Conservation (phyloP, 805 yeast genomes). For the Candida nemodendra region DNA sequence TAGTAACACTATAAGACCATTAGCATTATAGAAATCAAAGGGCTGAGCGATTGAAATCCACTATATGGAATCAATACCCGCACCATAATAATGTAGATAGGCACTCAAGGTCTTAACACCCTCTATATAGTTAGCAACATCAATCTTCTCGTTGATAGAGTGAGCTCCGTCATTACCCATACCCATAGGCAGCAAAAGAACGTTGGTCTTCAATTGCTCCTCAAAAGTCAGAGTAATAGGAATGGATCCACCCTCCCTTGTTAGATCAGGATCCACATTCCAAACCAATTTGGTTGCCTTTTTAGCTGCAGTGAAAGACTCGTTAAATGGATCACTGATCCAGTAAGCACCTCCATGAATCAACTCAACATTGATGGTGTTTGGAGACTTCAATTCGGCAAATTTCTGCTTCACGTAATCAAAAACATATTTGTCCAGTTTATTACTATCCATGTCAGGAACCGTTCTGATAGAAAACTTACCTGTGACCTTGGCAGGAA, state of each 20-base stretch:
- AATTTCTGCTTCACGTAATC: constrained; percentile 68
- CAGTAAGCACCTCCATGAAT: constrained; percentile 96
- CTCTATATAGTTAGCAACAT: constrained; percentile 82
- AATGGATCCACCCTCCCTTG: constrained; percentile 99
- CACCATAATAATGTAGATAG: constrained; percentile 79
- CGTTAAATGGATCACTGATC: constrained; percentile 92
- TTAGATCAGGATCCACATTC: constrained; percentile 93
- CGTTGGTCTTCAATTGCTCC: constrained; percentile 79
- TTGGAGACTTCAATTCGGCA: constrained; percentile 70
- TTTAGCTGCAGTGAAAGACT: constrained; percentile 88
- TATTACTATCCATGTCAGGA: constrained; percentile 82
- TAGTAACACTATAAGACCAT: too few species aligned
- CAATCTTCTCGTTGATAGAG: constrained; percentile 92
- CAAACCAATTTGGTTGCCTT: constrained; percentile 94
- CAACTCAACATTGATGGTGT: constrained; percentile 66
- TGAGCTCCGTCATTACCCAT: constrained; percentile 99
- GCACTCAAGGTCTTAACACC: constrained; percentile 95
- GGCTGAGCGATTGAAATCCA: too few species aligned
- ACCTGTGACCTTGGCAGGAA: constrained; percentile 91
- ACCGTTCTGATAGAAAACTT: constrained; percentile 97
- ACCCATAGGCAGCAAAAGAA: constrained; percentile 92
- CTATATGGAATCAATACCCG: constrained; percentile 17
- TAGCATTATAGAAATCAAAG: too few species aligned
- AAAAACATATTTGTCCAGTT: constrained; percentile 74
- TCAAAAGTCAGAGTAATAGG: constrained; percentile 96